Base-by-base conservation (phyloP, 225 moss, liverwort and hornwort genomes). In the Sphagnum tenellum region DNA sequence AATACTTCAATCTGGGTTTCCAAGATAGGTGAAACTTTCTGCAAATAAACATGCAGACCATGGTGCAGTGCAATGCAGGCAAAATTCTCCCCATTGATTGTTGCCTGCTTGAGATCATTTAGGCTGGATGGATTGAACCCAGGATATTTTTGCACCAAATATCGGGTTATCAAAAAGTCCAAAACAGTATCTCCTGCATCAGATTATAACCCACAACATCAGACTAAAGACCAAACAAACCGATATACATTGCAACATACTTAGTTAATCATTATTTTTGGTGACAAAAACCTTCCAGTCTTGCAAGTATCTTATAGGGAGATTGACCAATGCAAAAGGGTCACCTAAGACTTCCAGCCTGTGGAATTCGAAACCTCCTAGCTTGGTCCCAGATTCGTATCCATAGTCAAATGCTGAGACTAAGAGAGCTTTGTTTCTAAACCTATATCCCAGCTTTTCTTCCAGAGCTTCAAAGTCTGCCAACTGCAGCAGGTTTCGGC, bases 71-170 rank as follows among this genome's bases (percentile, higher is more conserved):
- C 90, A 46, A 81, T 70, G 14, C 73, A 75, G 13, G 90, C 88
- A 62, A 81, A 88, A 67, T 88, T 91, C 62, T 91, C 85, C 44
- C 72, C 74, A 63, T 91, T 91, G 13, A 85, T 74, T 56, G 82
- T 88, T 53, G 88, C 90, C 77, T 91, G 90, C 69, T 81, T 79
- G 53, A 91, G 69, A 55, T 91, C 83, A 60, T 75, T 88, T 46
- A 91, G 71, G 58, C 79, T 79, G 52, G 80, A 81, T 49, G 88
- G 87, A 69, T 81, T 78, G 46, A 81, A 74, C 6, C 74, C 77
- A 49, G 81, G 83, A 47, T 83, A 86, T 54, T 72, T 66, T 55
- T 70, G 72, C 64, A 88, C 81, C 52, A 86, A 70, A 48, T 88
- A 80, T 45, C 88, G 83, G 10, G 85, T 83, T 5, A 88, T 79